Evolutionary conservation across 495 filamentous ascomycete genomes (phyloP).

Genomic region (Margaritispora aquatica): DNA sequence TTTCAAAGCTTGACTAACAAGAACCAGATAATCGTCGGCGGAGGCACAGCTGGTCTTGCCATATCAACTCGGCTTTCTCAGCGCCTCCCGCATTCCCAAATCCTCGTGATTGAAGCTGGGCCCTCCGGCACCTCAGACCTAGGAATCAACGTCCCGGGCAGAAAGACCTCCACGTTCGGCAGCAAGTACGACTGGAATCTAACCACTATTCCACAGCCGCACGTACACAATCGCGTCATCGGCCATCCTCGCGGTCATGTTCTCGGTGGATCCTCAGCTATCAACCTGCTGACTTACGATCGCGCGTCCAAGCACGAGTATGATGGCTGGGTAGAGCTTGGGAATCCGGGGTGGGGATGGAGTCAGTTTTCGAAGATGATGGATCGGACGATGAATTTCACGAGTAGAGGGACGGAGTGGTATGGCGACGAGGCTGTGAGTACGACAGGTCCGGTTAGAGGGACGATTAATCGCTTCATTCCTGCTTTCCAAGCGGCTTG

Average conservation of each 20-base stretch:
- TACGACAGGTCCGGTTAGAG: constrained; percentile 27
- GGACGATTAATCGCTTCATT: constrained; percentile 28
- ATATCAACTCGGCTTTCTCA: constrained; percentile 54
- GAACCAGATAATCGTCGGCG: constrained; percentile 61
- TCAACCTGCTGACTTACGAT: constrained; percentile 48
- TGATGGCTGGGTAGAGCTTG: constrained; percentile 34
- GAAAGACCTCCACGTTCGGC: constrained; percentile 36
- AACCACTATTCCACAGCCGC: constrained; percentile 41
- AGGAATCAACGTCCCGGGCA: constrained; percentile 38
- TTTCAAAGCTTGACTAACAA: background rate
- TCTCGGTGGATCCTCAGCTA: constrained; percentile 45
- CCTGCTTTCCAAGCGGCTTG: constrained; percentile 25
- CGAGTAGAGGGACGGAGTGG: constrained; percentile 2
- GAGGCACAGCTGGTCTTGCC: constrained; percentile 81
- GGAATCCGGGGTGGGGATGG: constrained; percentile 39
- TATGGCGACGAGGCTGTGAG: constrained; percentile 19
- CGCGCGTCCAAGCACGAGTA: constrained; percentile 22
- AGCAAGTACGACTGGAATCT: constrained; percentile 50
- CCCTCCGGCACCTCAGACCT: constrained; percentile 39
- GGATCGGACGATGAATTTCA: constrained; percentile 32
- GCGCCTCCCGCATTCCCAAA: constrained; percentile 23
- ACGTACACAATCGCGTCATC: constrained; percentile 5
- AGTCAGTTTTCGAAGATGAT: constrained; percentile 28
- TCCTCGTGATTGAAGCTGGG: constrained; percentile 52
- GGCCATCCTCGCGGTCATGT: constrained; percentile 14